Evolutionary conservation across 2,329 filamentous ascomycete species (phyloP), one percentile per base, ranked within the genome.

Genomic region (Ophioceras dolichostomum): DNA sequence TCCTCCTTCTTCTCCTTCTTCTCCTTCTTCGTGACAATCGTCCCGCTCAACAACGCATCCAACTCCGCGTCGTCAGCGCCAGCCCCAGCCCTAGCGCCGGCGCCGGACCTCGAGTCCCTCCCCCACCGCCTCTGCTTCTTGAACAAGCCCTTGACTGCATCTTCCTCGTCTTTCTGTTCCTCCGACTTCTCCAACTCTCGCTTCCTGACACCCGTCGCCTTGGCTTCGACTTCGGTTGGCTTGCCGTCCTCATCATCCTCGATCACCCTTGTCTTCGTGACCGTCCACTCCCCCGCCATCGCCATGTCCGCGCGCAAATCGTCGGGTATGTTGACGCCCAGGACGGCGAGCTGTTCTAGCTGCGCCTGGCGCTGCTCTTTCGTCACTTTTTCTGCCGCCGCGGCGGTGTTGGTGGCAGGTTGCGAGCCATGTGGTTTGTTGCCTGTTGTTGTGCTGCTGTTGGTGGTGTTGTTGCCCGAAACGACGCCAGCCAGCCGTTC

Each of bases 281-380:
- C 73, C 0, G 85, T 76, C 89, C 89, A 98, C 37, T 94, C 83
- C 22, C 91, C 86, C 4, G 81, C 79, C 64, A 95, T 77, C 5
- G 88, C 87, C 74, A 95, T 77, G 41, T 91, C 84, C 2, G 72
- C 68, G 41, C 85, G 69, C 39, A 85, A 77, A 45, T 83, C 78
- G 32, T 84, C 78, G 1, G 91, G 91, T 38, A 96, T 73, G 33
- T 77, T 75, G 34, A 98, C 77, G 1, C 91, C 91, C 68, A 98
- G 72, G 26, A 82, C 83, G 4, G 82, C 87, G 10, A 98, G 67
- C 58, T 96, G 87, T 44, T 87, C 79, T 50, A 93, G 73, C 60
- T 98, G 91, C 38, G 70, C 72, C 58, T 89, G 89, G 39, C 85
- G 66, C 45, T 93, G 81, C 8, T 77, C 72, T 16, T 76, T 60